Base-by-base conservation (phyloP, 305 asterid genomes). In the Fraxinus ornus region DNA sequence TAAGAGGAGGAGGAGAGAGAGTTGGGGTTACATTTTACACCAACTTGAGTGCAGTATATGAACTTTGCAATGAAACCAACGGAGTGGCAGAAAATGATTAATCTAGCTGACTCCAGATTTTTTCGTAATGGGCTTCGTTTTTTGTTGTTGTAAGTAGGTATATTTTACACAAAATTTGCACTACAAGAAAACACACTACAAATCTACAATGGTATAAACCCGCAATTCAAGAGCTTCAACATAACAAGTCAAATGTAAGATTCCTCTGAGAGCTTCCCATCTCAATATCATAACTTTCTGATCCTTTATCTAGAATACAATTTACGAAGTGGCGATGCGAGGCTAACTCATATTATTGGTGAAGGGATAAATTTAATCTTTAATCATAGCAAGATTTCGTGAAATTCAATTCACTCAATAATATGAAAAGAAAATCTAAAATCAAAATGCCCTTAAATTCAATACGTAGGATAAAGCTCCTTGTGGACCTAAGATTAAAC, bases 401-500 rank as follows among this genome's bases (percentile, higher is more conserved):
- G 66, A 35, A 64, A 70, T n/a, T 44, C 24, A 83, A 26, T 66
- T 66, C 32, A 77, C 33, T 75, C 72, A 49, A 30, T 28, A 73
- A 60, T 17, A 82, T 39, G 47, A n/a, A 36, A 35, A 30, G 47
- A 22, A 82, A 57, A 62, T 74, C 15, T 60, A 26, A 41, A 85
- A 39, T 55, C 17, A n/a, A 37, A 68, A 37, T 33, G 72, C 5
- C 33, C 1, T 57, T 12, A 60, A 57, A 60, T 47, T 74, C 22
- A 57, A 13, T 41, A 62, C 5, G 9, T 17, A 68, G 35, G 47
- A 70, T 32, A 80, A 32, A 17, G 21, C 8, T 4, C 60, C 33
- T 12, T 6, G 28, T n/a, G 71, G 33, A 77, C 1, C 76, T 28
- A 60, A 71, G 76, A 71, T 57, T 57, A 80, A 64, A 84, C 94